Base-by-base conservation (phyloP, 1,139 yeast species). In the Kluyveromyces sp. region DNA sequence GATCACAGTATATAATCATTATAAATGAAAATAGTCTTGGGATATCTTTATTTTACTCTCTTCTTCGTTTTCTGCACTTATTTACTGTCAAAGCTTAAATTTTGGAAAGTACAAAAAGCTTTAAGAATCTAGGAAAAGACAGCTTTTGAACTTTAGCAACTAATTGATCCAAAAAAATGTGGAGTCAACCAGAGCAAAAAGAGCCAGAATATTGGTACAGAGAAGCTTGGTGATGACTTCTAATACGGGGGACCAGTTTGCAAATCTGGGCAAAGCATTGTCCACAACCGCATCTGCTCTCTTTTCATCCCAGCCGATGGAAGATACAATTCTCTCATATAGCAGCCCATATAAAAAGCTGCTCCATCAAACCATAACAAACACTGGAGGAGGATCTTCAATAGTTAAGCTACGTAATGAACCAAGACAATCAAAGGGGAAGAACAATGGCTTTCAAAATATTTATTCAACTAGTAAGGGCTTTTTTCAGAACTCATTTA, bases 331-430 rank as follows among this genome's bases (percentile, higher is more conserved):
- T 62, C 67, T 62, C 26, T 64, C 77, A 30, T 59, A 67, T 32
- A 66, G 68, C 37, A 61, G 74, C 32, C 70, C 69, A 39, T 77
- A 76, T 53, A 69, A 67, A 45, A 77, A 79, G 25, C 67, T 78
- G 64, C 65, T 69, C 33, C 79, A 73, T 35, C 68, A 72, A 0
- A 51, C 73, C 26, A 58, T 61, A 4, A 56, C 61, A 7, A 62
- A 55, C 31, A 50, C 67, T 2, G 51, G 57, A 4, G 54, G 59
- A 3, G 41, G 56, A 10, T 41, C 44, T 10, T 48, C 46, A n/a
- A 34, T 32, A 4, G 29, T 26, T 31, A 33, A 38, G 34, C 21
- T 33, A 36, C 41, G 35, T 21, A 15, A 10, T 7, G 39, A 15
- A n/a, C 29, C 33, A 15, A 34, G 44, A 28, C 32, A 50, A 3